Evolutionary conservation across 768 basidiomycete species (phyloP).

Genomic region (Auricularia heimuer): DNA sequence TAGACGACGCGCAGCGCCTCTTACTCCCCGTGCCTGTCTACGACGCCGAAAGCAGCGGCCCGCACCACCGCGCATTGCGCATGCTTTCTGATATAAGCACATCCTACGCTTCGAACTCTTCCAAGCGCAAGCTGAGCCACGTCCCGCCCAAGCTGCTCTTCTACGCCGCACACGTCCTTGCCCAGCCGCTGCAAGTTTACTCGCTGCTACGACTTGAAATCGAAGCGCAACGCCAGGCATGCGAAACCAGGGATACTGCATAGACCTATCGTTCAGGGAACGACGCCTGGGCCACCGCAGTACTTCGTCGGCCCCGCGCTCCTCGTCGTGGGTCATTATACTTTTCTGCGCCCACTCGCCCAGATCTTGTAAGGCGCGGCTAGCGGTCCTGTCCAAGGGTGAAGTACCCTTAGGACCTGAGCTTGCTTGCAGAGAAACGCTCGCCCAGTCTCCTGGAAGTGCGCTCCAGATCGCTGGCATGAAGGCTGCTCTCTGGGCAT

Average conservation of each 20-base stretch:
- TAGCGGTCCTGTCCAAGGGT: too few relatives aligned
- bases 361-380: too few relatives aligned
- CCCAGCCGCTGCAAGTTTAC: slow-evolving; percentile 35
- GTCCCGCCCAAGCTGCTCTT: slow-evolving; percentile 54
- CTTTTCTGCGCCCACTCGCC: too few relatives aligned
- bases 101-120: slow-evolving; percentile 26
- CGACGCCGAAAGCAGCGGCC: slow-evolving; percentile 20
- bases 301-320: background rate
- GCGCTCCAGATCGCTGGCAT: too few relatives aligned
- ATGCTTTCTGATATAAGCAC: slow-evolving; percentile 46
- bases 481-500: too few relatives aligned
- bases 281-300: background rate
- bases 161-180: slow-evolving; percentile 54
- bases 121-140: slow-evolving; percentile 21
- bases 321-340: too few relatives aligned
- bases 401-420: too few relatives aligned
- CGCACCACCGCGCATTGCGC: slow-evolving; percentile 32
- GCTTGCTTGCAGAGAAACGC: too few relatives aligned
- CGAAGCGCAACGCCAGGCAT: slow-evolving; percentile 16
- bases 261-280: background rate
- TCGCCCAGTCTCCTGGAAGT: too few relatives aligned
- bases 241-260: slow-evolving; percentile 16
- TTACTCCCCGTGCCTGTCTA: slow-evolving; percentile 38
- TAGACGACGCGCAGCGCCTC: slow-evolving; percentile 45
- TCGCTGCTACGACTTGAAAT: slow-evolving; percentile 34